Evolutionary conservation across 495 filamentous ascomycete species (phyloP).

Genomic region (Thozetella sp.): DNA sequence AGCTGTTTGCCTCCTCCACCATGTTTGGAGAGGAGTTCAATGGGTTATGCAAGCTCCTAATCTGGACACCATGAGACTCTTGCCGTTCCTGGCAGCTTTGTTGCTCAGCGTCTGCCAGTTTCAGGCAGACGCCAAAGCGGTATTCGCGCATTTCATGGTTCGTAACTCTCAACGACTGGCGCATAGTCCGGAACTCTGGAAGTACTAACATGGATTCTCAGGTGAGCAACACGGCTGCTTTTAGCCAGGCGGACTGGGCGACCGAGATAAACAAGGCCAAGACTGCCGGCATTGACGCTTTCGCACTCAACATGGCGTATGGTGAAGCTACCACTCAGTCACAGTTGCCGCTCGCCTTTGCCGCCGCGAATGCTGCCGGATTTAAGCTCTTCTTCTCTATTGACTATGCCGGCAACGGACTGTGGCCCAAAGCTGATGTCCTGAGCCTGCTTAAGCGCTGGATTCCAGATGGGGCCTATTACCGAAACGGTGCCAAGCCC

Average conservation of each 20-base stretch:
- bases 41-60: too few relatives aligned
- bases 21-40: too few relatives aligned
- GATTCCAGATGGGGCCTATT: constrained; percentile 45
- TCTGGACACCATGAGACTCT: too few relatives aligned
- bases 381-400: constrained; percentile 68
- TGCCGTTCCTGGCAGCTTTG: too few relatives aligned
- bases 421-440: constrained; percentile 53
- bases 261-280: constrained; percentile 58
- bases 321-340: constrained; percentile 40
- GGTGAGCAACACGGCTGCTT: not conserved
- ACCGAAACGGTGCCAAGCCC: constrained; percentile 22
- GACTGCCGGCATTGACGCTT: constrained; percentile 63
- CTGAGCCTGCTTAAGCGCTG: constrained; percentile 52
- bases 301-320: constrained; percentile 62
- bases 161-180: not conserved
- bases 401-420: constrained; percentile 55
- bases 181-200: not conserved
- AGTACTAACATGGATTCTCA: not conserved
- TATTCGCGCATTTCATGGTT: constrained; percentile 8
- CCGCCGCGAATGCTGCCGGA: constrained; percentile 45
- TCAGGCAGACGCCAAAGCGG: not conserved
- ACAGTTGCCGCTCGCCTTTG: constrained; percentile 33
- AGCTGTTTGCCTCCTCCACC: too few relatives aligned
- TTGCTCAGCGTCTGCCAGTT: constrained; percentile 1
- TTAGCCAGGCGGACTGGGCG: constrained; percentile 38